Evolutionary conservation across 2,329 filamentous ascomycete species (phyloP).

Genomic region (Fusarium pininemorale): DNA sequence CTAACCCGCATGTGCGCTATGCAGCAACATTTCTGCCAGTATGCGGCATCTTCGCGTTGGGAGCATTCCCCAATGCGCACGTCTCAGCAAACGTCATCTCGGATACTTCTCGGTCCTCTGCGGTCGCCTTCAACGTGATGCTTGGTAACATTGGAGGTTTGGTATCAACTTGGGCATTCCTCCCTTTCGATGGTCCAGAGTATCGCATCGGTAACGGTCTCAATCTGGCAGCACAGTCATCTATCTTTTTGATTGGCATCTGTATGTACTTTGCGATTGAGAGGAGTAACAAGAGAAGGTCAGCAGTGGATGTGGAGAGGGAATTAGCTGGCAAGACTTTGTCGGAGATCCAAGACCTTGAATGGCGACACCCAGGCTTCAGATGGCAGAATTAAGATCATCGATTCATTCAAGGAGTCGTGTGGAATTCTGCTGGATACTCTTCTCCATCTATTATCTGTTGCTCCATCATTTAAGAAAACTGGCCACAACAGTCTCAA

Average conservation of each 20-base stretch:
- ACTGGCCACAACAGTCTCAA: not conserved
- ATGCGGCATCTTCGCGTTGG: not conserved
- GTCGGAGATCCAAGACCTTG: not conserved
- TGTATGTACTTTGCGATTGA: not conserved
- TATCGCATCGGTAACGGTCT: not conserved
- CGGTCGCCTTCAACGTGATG: not conserved
- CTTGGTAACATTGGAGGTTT: not conserved
- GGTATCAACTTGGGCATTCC: not conserved
- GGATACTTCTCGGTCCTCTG: not conserved
- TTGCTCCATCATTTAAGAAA: not conserved
- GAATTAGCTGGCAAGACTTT: not conserved
- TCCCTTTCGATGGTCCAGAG: not conserved
- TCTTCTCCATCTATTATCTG: too few species aligned
- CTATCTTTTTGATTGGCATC: not conserved
- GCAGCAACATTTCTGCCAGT: not conserved
- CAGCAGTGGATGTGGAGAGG: not conserved
- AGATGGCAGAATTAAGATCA: not conserved
- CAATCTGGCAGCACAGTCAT: not conserved
- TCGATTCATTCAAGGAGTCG: not conserved
- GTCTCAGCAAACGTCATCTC: not conserved
- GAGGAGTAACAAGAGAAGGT: not conserved
- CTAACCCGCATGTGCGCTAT: not conserved
- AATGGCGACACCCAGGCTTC: not conserved
- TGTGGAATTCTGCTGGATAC: fast-evolving
- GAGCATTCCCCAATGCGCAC: not conserved